Base-by-base conservation (phyloP, 352 stramenopile genomes). In the Thalassiosira livingstoniorum region DNA sequence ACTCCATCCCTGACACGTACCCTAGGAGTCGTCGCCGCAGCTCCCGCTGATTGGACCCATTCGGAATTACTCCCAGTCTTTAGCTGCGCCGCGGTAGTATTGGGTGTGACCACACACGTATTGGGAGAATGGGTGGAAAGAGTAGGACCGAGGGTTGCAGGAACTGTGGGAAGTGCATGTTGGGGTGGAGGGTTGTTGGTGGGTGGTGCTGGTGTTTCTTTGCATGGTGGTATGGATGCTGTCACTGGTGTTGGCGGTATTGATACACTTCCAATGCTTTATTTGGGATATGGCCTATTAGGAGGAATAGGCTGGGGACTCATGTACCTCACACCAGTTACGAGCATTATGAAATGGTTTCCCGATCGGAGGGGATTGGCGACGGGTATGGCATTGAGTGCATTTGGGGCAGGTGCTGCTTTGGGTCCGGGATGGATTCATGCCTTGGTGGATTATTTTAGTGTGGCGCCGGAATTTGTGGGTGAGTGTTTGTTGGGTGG, bases 341-440 rank as follows among this genome's bases (percentile, higher is more conserved):
- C 80, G 7, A 79, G 78, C n/a, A 70, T 90, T 2, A 90, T 95
- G 80, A 88, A 89, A 45, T 94, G 89, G 89, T 93, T 94, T 78
- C 89, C 89, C 3, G 90, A 94, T 60, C 72, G 76, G n/a, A 82
- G 89, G 29, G 89, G 89, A 27, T 69, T 95, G n/a, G 90, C 90
- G 2, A 91, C 88, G 10, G 91, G 91, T 11, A 78, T 94, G 51
- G 81, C 88, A 25, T 68, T 95, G 18, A 80, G 72, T 47, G 88
- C 86, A 29, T 94, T 94, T 82, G 91, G 88, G n/a, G 84, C 82
- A 27, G 91, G 90, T 21, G 91, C 91, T 7, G 89, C 92, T 21
- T 55, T 94, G 31, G 86, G 87, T 18, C 87, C 91, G 3, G 78
- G 72, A 34, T 35, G 93, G 32, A 93, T 92, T 61, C 78, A 91